Conservation (phyloP, 2,329 filamentous ascomycete species). For the Paecilomyces sp. region DNA sequence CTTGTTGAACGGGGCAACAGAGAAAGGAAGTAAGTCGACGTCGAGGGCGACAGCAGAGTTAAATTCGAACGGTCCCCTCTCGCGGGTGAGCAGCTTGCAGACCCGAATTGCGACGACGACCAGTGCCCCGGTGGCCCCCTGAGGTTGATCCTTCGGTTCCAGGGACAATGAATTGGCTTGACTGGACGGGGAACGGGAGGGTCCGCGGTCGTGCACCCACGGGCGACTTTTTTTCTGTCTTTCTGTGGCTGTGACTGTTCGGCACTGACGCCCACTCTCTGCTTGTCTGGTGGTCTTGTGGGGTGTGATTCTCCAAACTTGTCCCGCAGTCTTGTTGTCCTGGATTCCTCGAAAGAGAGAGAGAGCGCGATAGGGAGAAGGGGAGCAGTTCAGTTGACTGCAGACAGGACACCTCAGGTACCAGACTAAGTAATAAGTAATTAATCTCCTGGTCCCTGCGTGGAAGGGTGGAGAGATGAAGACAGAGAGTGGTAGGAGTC, state of each 20-base stretch:
- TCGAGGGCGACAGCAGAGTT: neutral
- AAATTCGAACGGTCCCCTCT: neutral
- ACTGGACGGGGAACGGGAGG: neutral
- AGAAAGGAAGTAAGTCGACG: neutral
- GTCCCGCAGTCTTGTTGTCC: neutral
- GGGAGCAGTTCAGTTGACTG: neutral
- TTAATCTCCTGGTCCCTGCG: neutral
- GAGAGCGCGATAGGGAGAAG: neutral
- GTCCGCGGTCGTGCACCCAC: neutral
- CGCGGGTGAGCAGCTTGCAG: neutral
- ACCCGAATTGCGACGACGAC: neutral
- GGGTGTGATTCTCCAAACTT: neutral
- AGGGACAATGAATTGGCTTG: neutral
- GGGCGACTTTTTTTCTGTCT: neutral
- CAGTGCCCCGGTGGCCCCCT: neutral
- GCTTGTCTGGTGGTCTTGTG: neutral
- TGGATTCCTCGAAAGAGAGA: neutral
- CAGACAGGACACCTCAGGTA: neutral
- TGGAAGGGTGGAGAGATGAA: neutral
- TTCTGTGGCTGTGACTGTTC: neutral
- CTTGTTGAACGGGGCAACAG: constrained; percentile 2
- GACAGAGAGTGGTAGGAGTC: neutral
- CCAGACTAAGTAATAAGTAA: neutral
- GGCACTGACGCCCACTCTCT: neutral
- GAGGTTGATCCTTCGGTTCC: constrained; percentile 1